Conservation (phyloP, 257 asterid genomes). For the Fraxinus excelsior region DNA sequence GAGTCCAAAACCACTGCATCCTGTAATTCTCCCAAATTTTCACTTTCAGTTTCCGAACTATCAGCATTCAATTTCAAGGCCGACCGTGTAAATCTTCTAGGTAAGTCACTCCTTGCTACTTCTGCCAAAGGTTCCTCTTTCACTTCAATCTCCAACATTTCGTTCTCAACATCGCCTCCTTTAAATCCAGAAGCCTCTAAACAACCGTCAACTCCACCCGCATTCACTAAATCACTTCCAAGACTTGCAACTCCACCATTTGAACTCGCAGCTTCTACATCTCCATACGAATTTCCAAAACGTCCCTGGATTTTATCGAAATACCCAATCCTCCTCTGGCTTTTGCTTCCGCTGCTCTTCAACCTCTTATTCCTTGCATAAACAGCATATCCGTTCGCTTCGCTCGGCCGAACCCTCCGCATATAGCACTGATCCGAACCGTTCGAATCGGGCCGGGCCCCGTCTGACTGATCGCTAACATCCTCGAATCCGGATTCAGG, state of each 20-base stretch:
- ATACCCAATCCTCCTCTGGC: constrained; percentile 31
- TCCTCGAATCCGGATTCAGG: constrained; percentile 30
- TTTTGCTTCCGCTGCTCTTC: constrained; percentile 35
- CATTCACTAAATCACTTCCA: constrained; percentile 30
- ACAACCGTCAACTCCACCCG: constrained; percentile 27
- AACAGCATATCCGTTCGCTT: constrained; percentile 60
- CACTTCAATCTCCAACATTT: constrained; percentile 63
- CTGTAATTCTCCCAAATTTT: constrained; percentile 37
- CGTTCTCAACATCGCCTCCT: constrained; percentile 31
- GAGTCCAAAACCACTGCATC: constrained; percentile 55
- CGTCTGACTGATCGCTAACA: constrained; percentile 20
- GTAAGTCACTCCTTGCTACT: constrained; percentile 21
- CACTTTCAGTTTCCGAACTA: constrained; percentile 39
- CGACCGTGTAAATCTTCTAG: constrained; percentile 63
- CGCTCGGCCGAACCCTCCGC: constrained; percentile 48
- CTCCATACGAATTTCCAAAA: constrained; percentile 26
- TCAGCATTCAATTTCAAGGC: constrained; percentile 38
- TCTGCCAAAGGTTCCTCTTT: constrained; percentile 41
- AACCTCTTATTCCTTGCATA: constrained; percentile 69
- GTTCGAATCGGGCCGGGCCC: constrained; percentile 34
- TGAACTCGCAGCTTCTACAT: constrained; percentile 30
- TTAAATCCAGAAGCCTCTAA: constrained; percentile 13
- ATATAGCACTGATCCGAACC: constrained; percentile 44
- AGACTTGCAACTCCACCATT: constrained; percentile 26
- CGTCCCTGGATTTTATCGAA: constrained; percentile 30